These are phyloP conservation scores for Boletus coccyginus DNA, from an alignment of 768 basidiomycete genomes.

Conservation along the genomic window DNA sequence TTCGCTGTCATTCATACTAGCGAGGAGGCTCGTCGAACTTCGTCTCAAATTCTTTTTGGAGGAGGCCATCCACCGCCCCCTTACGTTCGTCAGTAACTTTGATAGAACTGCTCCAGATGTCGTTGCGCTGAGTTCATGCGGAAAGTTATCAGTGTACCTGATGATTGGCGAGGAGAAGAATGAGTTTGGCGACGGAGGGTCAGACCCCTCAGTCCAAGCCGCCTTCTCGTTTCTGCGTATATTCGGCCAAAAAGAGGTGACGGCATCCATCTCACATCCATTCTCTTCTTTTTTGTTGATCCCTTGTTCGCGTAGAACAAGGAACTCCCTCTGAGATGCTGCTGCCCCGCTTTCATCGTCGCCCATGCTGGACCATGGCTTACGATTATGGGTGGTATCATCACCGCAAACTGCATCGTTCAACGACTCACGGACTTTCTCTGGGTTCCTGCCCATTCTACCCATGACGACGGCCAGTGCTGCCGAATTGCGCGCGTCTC, in stretches of 20 bases:
- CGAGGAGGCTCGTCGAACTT: background rate
- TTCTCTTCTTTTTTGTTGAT: too few species aligned
- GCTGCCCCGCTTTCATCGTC: conserved; percentile 31
- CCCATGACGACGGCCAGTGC: conserved; percentile 13
- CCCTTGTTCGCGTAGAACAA: too few species aligned
- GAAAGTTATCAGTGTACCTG: background rate
- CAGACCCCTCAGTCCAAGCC: conserved; percentile 31
- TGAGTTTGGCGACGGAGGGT: conserved; percentile 18
- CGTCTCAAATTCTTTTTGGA: background rate
- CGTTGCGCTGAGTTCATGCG: background rate
- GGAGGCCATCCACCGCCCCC: background rate
- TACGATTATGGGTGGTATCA: conserved; percentile 31
- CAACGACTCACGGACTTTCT: conserved; percentile 35
- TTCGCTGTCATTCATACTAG: conserved; percentile 13
- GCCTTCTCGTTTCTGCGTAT: conserved; percentile 20
- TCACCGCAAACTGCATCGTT: conserved; percentile 24
- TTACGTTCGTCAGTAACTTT: background rate
- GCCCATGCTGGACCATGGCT: conserved; percentile 24
- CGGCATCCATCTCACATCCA: too few species aligned
- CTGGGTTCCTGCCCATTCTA: conserved; percentile 23
- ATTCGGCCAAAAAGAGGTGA: conserved; percentile 11
- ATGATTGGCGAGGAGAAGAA: conserved; percentile 22
- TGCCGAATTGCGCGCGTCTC: conserved; percentile 19
- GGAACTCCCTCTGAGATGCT: conserved; percentile 8
- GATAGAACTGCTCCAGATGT: conserved; percentile 4